Evolutionary conservation across 2,329 filamentous ascomycete species (phyloP), one percentile per base, ranked within the genome.

Genomic region (Botrytis sinoallii): DNA sequence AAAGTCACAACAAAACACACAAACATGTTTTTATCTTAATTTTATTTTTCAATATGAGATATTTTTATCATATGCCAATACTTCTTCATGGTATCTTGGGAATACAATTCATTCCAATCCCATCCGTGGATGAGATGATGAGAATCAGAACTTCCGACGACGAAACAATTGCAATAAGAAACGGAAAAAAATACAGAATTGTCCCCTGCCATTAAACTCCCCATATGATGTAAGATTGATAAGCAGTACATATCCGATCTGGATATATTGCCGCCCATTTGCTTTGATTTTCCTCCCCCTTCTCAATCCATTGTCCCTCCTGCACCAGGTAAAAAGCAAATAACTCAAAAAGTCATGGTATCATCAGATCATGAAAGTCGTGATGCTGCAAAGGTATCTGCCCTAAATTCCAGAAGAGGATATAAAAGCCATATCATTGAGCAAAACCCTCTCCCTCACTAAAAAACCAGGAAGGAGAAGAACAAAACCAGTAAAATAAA

Each of bases 301-400:
- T 38, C 46, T 40, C 46, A 55, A 55, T 55, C 70, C 60, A 42
- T 52, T 42, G 20, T 72, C 44, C 16, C 29, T 67, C 18, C 10
- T 32, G 63, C 52, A 44, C 40, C 55, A 46, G 38, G 38, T 38
- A 64, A 65, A 64, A 52, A 22, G 46, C 52, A 55, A 46, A 57
- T 38, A 72, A 57, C 59, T 44, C 18, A 42, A 25, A 60, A 68
- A 68, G 32, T 68, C 70, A 60, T 72, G 12, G 65, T 38, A 55
- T 72, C 70, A 72, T 72, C 46, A 68, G 38, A 72, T 72, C 70
- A 68, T 72, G 70, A 72, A 72, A 72, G 70, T 68, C 70, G 40
- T 72, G 52, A 72, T 68, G 70, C 64, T 67, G 42, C 63, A 72
- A 68, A 38, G 40, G 35, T 44, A 72, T 35, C 63, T 44, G 67